A percentile compares a stretch with the other conserved stretches of the same genome.
These are phyloP conservation scores for Phylloporus scabripes DNA, from an alignment of 768 basidiomycete genomes.

Conservation along the genomic window DNA sequence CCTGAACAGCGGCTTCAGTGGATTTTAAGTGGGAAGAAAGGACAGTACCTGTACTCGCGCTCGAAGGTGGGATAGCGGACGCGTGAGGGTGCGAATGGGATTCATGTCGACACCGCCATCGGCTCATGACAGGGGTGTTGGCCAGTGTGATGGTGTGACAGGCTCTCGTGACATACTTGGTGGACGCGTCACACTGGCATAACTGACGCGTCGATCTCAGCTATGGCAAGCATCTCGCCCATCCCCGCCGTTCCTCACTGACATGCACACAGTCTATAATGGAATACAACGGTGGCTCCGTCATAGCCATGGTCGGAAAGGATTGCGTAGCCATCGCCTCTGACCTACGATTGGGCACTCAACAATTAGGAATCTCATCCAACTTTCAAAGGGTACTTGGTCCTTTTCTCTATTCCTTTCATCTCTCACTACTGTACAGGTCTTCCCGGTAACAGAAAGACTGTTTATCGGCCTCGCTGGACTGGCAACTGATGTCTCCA, in stretches of 20 bases:
- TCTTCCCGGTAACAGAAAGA: conserved; percentile 91
- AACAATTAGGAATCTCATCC: conserved; percentile 77
- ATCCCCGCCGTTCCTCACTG: background rate
- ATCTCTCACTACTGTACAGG: conserved; percentile 39
- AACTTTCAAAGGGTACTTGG: conserved; percentile 88
- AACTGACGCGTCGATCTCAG: conserved; percentile 22
- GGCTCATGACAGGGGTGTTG: conserved; percentile 3
- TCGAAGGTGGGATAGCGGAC: conserved; percentile 13
- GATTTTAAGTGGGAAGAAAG: background rate
- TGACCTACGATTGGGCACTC: conserved; percentile 86
- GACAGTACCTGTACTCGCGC: conserved; percentile 18
- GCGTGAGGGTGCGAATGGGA: conserved; percentile 7
- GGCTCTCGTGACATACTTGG: conserved; percentile 6
- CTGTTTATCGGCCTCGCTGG: conserved; percentile 90
- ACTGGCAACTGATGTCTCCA: conserved; percentile 88
- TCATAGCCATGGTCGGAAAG: conserved; percentile 98
- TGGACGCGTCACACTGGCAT: conserved; percentile 19
- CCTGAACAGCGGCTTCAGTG: conserved; percentile 30
- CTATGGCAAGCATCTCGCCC: conserved; percentile 19
- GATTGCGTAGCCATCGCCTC: conserved; percentile 98
- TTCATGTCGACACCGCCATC: conserved; percentile 2
- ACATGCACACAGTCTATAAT: conserved; percentile 65
- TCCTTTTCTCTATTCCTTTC: conserved; percentile 11
- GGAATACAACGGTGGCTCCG: conserved; percentile 96
- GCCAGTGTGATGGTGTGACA: background rate